Evolutionary conservation across 2,329 filamentous ascomycete genomes (phyloP).

Genomic region (Talaromyces atroroseus): DNA sequence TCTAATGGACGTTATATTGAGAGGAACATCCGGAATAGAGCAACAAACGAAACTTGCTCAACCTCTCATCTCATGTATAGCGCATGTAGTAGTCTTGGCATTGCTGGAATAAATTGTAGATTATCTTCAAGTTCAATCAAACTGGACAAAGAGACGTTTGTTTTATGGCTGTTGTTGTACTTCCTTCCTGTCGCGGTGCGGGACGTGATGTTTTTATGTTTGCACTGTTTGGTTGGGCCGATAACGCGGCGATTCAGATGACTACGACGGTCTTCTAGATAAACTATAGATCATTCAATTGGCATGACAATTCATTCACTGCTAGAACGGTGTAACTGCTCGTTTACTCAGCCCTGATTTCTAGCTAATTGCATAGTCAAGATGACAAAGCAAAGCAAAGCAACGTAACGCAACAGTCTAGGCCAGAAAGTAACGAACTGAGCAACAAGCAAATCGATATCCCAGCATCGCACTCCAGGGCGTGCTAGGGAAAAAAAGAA

Average conservation of each 20-base stretch:
- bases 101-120: background rate
- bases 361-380: conserved; percentile 6
- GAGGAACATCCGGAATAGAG: background rate
- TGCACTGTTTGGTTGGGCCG: conserved; percentile 21
- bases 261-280: too few relatives aligned
- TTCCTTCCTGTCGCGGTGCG: conserved; percentile 9
- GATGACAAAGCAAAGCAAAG: background rate
- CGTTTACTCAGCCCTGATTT: conserved; percentile 10
- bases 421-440: background rate
- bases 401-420: conserved; percentile 1
- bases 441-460: background rate
- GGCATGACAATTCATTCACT: background rate
- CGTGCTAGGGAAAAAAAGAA: background rate
- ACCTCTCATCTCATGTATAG: background rate
- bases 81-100: background rate
- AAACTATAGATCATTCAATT: background rate
- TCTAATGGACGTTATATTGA: background rate
- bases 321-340: conserved; percentile 3
- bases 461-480: background rate
- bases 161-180: background rate
- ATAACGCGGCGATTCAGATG: background rate
- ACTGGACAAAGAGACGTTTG: background rate
- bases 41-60: background rate
- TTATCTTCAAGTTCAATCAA: background rate
- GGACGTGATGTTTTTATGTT: conserved; percentile 19